A percentile compares a stretch with the other conserved stretches of the same genome.
Evolutionary conservation across 768 basidiomycete genomes (phyloP).

Genomic region (Suillus occidentalis): DNA sequence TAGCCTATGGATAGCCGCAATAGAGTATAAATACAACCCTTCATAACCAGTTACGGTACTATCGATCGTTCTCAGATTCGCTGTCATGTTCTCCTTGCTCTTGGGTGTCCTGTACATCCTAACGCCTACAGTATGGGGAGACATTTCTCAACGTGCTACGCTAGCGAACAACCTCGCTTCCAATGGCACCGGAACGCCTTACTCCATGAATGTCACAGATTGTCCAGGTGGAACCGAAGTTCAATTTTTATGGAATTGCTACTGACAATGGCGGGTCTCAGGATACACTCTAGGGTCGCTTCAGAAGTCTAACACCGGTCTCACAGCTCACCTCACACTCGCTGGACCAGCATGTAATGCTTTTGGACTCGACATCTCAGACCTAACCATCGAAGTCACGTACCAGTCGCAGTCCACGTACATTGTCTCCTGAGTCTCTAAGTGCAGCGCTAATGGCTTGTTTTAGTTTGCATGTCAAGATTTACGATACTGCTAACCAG

Average conservation of each 20-base stretch:
- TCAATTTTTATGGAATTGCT: neutral
- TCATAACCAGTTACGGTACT: neutral
- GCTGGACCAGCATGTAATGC: conserved; percentile 61
- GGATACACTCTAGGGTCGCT: conserved; percentile 57
- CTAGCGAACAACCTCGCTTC: neutral
- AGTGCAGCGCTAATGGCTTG: neutral
- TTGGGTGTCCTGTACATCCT: conserved; percentile 12
- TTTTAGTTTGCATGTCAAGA: conserved; percentile 63
- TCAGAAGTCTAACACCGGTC: conserved; percentile 42
- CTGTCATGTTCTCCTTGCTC: conserved; percentile 13
- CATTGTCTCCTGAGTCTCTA: conserved; percentile 6
- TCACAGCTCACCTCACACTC: conserved; percentile 55
- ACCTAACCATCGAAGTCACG: conserved; percentile 64
- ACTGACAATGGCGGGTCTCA: conserved; percentile 17
- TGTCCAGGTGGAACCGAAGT: conserved; percentile 29
- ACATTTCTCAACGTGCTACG: conserved; percentile 11
- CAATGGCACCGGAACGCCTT: neutral
- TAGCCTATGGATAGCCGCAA: too few relatives aligned
- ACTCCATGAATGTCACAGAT: conserved; percentile 30
- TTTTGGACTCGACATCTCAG: conserved; percentile 57
- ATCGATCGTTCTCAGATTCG: conserved; percentile 1
- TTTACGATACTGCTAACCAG: conserved; percentile 56
- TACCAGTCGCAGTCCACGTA: conserved; percentile 60
- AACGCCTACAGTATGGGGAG: conserved; percentile 5
- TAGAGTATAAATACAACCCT: conserved; percentile 1